These are phyloP conservation scores for Pleurotus sapidus DNA, from an alignment of 768 basidiomycete genomes.

Conservation along the genomic window DNA sequence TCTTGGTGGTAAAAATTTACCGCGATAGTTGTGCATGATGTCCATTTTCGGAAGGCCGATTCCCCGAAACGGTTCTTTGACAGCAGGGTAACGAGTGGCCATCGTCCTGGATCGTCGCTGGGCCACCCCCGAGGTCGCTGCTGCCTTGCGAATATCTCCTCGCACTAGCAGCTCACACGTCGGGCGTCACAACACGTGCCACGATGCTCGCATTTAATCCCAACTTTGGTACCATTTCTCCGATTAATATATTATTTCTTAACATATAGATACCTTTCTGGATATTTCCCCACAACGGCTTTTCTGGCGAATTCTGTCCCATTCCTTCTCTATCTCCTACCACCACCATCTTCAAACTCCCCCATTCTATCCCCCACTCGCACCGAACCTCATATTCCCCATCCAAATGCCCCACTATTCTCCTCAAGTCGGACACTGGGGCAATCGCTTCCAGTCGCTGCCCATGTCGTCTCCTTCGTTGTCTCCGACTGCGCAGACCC, in stretches of 20 bases:
- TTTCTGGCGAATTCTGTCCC: slow-evolving; percentile 4
- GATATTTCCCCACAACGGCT: slow-evolving; percentile 3
- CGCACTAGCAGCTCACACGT: slow-evolving; percentile 21
- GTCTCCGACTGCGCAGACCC: slow-evolving; percentile 18
- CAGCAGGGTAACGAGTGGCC: slow-evolving; percentile 37
- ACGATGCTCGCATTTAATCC: slow-evolving; percentile 19
- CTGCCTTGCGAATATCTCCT: slow-evolving; percentile 13
- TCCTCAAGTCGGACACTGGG: slow-evolving; percentile 53
- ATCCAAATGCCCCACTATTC: slow-evolving; percentile 42
- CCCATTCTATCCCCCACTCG: slow-evolving; percentile 9
- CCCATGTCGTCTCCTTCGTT: slow-evolving; percentile 46
- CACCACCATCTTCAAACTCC: slow-evolving; percentile 18
- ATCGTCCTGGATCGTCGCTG: slow-evolving; percentile 32
- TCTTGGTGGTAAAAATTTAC: not conserved
- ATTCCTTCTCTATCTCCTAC: slow-evolving; percentile 11
- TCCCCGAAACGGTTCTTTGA: slow-evolving; percentile 36
- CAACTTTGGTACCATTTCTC: not conserved
- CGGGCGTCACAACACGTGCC: slow-evolving; percentile 44
- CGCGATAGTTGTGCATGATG: not conserved
- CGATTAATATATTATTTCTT: not conserved
- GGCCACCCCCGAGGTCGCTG: slow-evolving; percentile 13
- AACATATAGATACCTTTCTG: not conserved
- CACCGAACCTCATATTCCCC: slow-evolving; percentile 16
- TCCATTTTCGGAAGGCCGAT: not conserved
- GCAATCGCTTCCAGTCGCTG: slow-evolving; percentile 70